phyloP scores from a whole-genome alignment of 2,329 filamentous ascomycete genomes.

The Diaporthe sp. region DNA sequence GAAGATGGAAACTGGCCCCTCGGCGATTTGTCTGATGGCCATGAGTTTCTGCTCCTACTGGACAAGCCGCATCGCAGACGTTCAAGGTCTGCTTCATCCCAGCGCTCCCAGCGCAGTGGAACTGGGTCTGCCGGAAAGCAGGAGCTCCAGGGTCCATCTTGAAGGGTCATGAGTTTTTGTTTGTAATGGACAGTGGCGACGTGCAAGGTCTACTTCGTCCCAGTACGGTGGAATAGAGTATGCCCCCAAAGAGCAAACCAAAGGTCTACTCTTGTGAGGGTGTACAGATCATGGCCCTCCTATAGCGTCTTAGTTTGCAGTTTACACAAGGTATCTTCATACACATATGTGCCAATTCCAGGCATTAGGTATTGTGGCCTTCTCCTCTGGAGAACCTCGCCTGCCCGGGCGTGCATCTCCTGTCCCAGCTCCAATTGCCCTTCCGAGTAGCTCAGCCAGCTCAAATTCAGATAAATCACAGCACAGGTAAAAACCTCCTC shows the following conservation, averaged over 20 bases:
- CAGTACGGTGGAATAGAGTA: not conserved
- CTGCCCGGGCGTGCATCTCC: not conserved
- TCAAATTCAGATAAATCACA: constrained; percentile 14
- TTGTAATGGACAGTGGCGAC: not conserved
- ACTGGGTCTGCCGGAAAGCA: not conserved
- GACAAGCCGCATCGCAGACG: not conserved
- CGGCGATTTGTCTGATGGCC: not conserved
- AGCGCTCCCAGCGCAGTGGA: constrained; percentile 1
- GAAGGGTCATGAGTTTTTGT: not conserved
- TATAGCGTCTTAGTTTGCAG: not conserved
- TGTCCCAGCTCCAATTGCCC: not conserved
- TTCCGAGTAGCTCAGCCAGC: not conserved
- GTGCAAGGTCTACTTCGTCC: not conserved
- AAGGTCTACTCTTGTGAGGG: not conserved
- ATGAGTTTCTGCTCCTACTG: not conserved
- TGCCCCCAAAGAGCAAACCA: not conserved
- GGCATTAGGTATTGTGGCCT: not conserved
- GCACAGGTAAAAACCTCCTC: constrained; percentile 5
- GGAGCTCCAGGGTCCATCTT: not conserved
- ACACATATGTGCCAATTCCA: constrained; percentile 4
- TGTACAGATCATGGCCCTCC: not conserved
- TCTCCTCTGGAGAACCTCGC: not conserved
- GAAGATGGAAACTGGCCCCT: not conserved
- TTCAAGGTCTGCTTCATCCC: constrained; percentile 12
- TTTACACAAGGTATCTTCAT: not conserved